A percentile compares a stretch with the other conserved stretches of the same genome.
phyloP scores from a whole-genome alignment of 345 rosid species.

The Moringa oleifera region DNA sequence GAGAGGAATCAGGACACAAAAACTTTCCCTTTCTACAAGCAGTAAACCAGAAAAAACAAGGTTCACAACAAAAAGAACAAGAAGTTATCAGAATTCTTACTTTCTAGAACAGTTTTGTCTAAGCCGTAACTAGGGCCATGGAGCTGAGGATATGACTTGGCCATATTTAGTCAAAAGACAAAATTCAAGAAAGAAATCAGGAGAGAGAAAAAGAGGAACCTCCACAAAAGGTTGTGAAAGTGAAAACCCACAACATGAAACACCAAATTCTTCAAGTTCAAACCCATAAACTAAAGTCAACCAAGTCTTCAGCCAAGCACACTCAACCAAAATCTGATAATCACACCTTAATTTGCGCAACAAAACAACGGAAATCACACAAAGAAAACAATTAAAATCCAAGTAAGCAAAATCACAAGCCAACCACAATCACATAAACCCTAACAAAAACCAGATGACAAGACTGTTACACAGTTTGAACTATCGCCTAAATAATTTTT shows the following conservation, averaged over 20 bases:
- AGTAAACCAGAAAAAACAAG: background rate
- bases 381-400: slow-evolving; percentile 4
- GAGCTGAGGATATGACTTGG: background rate
- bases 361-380: slow-evolving; percentile 10
- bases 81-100: background rate
- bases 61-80: background rate
- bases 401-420: slow-evolving; percentile 6
- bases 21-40: background rate
- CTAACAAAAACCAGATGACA: slow-evolving; percentile 16
- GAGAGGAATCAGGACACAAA: too few species aligned
- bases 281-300: slow-evolving; percentile 25
- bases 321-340: slow-evolving; percentile 9
- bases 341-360: slow-evolving; percentile 14
- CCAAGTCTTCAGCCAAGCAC: slow-evolving; percentile 13
- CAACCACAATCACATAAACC: slow-evolving; percentile 15
- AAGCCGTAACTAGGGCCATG: background rate
- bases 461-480: slow-evolving; percentile 27
- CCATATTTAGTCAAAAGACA: background rate
- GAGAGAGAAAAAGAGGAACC: slow-evolving; percentile 7
- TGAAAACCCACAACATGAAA: slow-evolving; percentile 11
- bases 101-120: background rate
- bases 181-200: background rate
- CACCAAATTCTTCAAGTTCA: slow-evolving; percentile 15
- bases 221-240: slow-evolving; percentile 1
- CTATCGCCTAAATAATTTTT: slow-evolving; percentile 11